Evolutionary conservation across 306 rosid species (phyloP).

Genomic region (Sphenostylis stenocarpa): DNA sequence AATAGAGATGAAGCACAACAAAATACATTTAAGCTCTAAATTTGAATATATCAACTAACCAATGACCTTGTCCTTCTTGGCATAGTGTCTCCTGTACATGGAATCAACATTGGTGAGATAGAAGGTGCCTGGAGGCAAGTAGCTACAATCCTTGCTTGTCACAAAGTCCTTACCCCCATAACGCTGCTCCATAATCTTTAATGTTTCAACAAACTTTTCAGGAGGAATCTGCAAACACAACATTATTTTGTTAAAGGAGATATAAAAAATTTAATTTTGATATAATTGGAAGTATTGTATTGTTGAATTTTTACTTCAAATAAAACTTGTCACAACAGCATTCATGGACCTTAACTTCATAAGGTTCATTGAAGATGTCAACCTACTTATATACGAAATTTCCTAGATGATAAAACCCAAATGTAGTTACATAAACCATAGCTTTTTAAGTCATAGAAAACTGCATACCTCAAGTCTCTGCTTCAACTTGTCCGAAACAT

Average conservation of each 20-base stretch:
- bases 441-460: background rate
- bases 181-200: slow-evolving; percentile 86
- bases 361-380: background rate
- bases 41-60: background rate
- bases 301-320: no score
- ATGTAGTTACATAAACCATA: background rate
- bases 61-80: slow-evolving; percentile 42
- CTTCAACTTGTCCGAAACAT: slow-evolving; percentile 71
- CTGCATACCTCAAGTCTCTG: slow-evolving; percentile 68
- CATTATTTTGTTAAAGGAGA: background rate
- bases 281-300: no score
- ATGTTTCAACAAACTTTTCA: slow-evolving; percentile 61
- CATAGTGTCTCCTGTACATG: slow-evolving; percentile 72
- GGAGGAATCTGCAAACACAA: slow-evolving; percentile 55
- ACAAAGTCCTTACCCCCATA: slow-evolving; percentile 83
- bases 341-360: background rate
- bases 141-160: slow-evolving; percentile 66
- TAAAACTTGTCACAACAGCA: no score
- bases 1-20: background rate
- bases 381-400: background rate
- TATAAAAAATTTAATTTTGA: no score
- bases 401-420: background rate
- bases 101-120: slow-evolving; percentile 88
- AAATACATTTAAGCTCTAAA: background rate
- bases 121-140: slow-evolving; percentile 67